A percentile compares a stretch with the other conserved stretches of the same genome.
Evolutionary conservation across 257 asterid species (phyloP).

Genomic region (Euphrasia confusa): DNA sequence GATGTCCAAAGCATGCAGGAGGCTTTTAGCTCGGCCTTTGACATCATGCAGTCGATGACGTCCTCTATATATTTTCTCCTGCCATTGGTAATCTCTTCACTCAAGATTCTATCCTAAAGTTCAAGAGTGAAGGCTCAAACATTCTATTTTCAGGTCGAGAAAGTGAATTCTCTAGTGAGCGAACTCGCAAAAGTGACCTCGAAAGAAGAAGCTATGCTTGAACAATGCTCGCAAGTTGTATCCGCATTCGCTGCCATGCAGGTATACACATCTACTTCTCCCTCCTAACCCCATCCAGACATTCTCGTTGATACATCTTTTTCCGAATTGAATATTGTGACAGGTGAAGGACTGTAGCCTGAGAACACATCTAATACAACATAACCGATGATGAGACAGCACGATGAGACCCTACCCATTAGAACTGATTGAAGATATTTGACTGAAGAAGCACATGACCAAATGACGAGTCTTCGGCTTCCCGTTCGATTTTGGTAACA

Average conservation of each 20-base stretch:
- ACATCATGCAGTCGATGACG: conserved; percentile 69
- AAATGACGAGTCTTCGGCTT: conserved; percentile 37
- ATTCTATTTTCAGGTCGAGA: conserved; percentile 52
- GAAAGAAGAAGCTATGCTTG: conserved; percentile 64
- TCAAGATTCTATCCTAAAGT: background rate
- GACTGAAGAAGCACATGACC: conserved; percentile 12
- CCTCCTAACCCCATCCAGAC: conserved; percentile 1
- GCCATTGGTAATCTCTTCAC: conserved; percentile 48
- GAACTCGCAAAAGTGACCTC: conserved; percentile 68
- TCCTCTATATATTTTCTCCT: conserved; percentile 48
- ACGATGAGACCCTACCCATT: conserved; percentile 33
- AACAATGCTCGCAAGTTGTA: conserved; percentile 59
- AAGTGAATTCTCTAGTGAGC: conserved; percentile 49
- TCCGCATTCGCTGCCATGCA: conserved; percentile 61
- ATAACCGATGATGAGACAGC: conserved; percentile 50
- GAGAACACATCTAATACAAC: conserved; percentile 76
- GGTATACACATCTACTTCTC: conserved; percentile 35
- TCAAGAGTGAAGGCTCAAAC: background rate
- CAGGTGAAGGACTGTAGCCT: conserved; percentile 83
- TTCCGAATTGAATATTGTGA: conserved; percentile 4
- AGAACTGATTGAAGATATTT: conserved; percentile 31
- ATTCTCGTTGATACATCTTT: background rate
- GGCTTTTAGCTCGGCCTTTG: conserved; percentile 71
- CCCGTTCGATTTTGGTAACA: conserved; percentile 36
- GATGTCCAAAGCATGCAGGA: conserved; percentile 73